phyloP scores from a whole-genome alignment of 1,284 basidiomycete species.

The Austroboletus novae-zelandiae region DNA sequence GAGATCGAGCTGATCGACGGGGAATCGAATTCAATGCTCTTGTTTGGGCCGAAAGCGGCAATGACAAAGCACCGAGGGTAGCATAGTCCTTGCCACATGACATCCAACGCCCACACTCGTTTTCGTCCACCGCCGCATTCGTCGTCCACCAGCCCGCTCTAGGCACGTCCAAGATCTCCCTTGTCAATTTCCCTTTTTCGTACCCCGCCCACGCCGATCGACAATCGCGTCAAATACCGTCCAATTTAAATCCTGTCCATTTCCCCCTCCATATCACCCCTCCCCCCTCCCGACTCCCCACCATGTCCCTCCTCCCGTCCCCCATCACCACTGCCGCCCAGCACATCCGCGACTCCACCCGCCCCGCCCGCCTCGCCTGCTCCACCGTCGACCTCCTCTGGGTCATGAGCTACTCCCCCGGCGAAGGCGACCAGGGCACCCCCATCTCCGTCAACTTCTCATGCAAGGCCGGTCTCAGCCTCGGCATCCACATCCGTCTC shows the following conservation, averaged over 20 bases:
- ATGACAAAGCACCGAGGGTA: conserved; percentile 16
- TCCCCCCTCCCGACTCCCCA: not conserved
- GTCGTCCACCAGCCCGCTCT: not conserved
- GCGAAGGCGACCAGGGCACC: conserved; percentile 56
- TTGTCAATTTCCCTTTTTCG: conserved; percentile 11
- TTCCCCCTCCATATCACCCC: not conserved
- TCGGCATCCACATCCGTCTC: conserved; percentile 61
- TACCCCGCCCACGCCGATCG: conserved; percentile 16
- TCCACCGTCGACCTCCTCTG: conserved; percentile 54
- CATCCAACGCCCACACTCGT: not conserved
- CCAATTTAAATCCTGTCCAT: conserved; percentile 25
- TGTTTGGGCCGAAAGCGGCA: conserved; percentile 24
- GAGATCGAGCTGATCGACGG: conserved; percentile 12
- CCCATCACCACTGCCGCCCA: conserved; percentile 16
- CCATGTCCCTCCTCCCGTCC: conserved; percentile 1
- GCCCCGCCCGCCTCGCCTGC: conserved; percentile 30
- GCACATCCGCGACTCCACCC: conserved; percentile 13
- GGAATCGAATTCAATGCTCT: conserved; percentile 18
- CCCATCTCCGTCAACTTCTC: conserved; percentile 60
- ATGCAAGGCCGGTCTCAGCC: conserved; percentile 47
- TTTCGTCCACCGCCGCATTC: conserved; percentile 12
- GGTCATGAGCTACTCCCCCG: conserved; percentile 57
- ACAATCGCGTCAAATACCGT: conserved; percentile 12
- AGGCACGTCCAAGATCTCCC: not conserved
- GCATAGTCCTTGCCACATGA: conserved; percentile 8